A percentile compares a stretch with the other conserved stretches of the same genome.
Evolutionary conservation across 371 early-diverging fungal genomes (phyloP).

Genomic region (Batkoa obscura): DNA sequence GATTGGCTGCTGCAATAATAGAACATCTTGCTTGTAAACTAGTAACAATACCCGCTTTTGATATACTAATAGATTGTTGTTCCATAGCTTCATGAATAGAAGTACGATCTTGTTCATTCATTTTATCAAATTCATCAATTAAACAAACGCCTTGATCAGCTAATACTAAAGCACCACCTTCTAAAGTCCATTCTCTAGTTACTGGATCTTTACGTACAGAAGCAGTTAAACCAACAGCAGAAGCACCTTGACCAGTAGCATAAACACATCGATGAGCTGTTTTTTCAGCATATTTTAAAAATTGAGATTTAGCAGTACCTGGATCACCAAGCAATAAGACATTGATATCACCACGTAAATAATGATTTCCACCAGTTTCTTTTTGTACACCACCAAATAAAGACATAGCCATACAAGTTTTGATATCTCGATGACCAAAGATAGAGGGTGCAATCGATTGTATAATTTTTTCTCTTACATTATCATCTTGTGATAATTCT

Average conservation of each 20-base stretch:
- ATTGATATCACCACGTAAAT: conserved; percentile 98
- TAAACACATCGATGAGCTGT: conserved; percentile 93
- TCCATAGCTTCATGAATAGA: conserved; percentile 99
- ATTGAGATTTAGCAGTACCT: conserved; percentile 98
- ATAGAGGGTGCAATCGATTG: conserved; percentile 97
- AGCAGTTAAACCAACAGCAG: conserved; percentile 98
- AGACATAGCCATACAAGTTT: conserved; percentile 86
- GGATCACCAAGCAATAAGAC: conserved; percentile 98
- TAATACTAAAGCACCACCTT: conserved; percentile 98
- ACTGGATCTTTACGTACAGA: conserved; percentile 93
- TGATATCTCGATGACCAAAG: conserved; percentile 95
- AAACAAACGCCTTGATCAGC: conserved; percentile 96
- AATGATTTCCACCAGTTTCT: conserved; percentile 77
- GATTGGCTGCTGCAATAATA: conserved; percentile 98
- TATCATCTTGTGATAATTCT: conserved; percentile 32
- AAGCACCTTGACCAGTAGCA: conserved; percentile 98
- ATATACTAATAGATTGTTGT: conserved; percentile 96
- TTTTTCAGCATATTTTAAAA: conserved; percentile 94
- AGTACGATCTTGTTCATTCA: conserved; percentile 92
- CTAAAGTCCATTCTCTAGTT: conserved; percentile 97
- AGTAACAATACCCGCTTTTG: conserved; percentile 97
- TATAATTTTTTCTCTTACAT: conserved; percentile 29
- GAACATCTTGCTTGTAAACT: conserved; percentile 92
- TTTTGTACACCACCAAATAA: conserved; percentile 97
- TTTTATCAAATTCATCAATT: conserved; percentile 99